Evolutionary conservation across 169 alveolate species (phyloP).

Genomic region (Plasmodium malariae): DNA sequence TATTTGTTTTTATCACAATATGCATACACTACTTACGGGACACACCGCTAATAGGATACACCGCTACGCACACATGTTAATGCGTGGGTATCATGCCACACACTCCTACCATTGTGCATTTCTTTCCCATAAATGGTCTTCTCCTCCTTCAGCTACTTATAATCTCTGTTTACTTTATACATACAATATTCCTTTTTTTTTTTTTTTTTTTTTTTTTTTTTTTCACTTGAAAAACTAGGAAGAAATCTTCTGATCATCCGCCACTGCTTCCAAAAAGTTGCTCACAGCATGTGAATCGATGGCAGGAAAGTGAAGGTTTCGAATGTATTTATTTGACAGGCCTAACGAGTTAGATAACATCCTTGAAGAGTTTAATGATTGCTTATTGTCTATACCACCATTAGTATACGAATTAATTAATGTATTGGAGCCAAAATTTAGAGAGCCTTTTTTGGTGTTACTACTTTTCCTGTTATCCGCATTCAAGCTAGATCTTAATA

Average conservation of each 20-base stretch:
- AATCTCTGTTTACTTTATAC: too few relatives aligned
- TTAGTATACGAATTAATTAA: slow-evolving; percentile 9
- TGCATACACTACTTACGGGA: too few relatives aligned
- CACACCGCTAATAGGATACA: too few relatives aligned
- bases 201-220: neutral
- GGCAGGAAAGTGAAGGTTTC: slow-evolving; percentile 34
- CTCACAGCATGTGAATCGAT: slow-evolving; percentile 48
- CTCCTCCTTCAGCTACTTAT: too few relatives aligned
- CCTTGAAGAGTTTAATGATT: slow-evolving; percentile 37
- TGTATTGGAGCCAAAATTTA: neutral
- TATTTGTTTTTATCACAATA: too few relatives aligned
- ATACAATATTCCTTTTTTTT: neutral
- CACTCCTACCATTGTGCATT: too few relatives aligned
- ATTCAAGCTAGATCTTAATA: slow-evolving; percentile 39
- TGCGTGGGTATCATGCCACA: too few relatives aligned
- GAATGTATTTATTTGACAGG: slow-evolving; percentile 42
- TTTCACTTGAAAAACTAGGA: slow-evolving; percentile 8
- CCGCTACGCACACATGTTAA: too few relatives aligned
- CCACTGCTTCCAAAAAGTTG: slow-evolving; percentile 53
- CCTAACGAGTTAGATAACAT: slow-evolving; percentile 54
- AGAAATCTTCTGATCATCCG: slow-evolving; percentile 61
- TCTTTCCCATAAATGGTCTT: too few relatives aligned
- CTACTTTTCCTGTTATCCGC: slow-evolving; percentile 3
- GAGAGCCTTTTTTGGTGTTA: neutral
- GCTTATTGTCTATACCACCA: neutral